Percentiles rank a stretch among this genome's conserved stretches.
Evolutionary conservation across 2,329 filamentous ascomycete genomes (phyloP).

Genomic region (Dissoconium aciculare): DNA sequence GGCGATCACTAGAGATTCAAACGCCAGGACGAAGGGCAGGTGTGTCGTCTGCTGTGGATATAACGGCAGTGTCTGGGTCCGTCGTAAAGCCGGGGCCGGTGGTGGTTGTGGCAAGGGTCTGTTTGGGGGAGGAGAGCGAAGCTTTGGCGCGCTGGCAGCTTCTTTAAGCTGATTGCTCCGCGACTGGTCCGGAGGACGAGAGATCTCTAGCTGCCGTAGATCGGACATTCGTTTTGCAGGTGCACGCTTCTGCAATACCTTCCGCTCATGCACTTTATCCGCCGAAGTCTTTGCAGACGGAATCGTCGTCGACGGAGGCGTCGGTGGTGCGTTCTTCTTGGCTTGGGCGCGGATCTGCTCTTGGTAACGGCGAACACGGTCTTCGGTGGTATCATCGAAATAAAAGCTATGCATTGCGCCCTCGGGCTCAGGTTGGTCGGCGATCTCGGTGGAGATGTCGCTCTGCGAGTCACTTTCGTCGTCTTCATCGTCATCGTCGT

Average conservation of each 20-base stretch:
- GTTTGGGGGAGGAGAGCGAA: constrained; percentile 10
- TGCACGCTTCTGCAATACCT: background rate
- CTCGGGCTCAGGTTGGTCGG: constrained; percentile 30
- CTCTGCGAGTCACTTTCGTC: constrained; percentile 39
- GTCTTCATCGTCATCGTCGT: background rate
- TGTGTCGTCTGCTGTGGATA: constrained; percentile 31
- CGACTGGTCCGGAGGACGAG: no score
- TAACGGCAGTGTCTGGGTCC: background rate
- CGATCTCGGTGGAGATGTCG: constrained; percentile 39
- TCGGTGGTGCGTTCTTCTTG: constrained; percentile 22
- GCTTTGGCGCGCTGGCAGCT: constrained; percentile 12
- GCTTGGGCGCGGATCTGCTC: constrained; percentile 25
- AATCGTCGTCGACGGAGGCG: constrained; percentile 29
- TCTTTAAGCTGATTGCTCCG: constrained; percentile 8
- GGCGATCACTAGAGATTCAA: constrained; percentile 62
- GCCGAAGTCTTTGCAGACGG: constrained; percentile 12
- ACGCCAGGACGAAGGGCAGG: constrained; percentile 65
- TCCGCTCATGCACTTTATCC: constrained; percentile 5
- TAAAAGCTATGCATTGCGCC: constrained; percentile 35
- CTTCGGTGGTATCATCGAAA: constrained; percentile 32
- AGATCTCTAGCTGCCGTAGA: no score
- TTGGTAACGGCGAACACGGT: constrained; percentile 3
- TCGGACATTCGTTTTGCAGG: background rate
- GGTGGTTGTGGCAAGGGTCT: constrained; percentile 11
- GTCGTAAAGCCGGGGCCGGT: constrained; percentile 4